Percentiles rank a stretch among this genome's conserved stretches.
These are phyloP conservation scores for Sarcodon sp. DNA, from an alignment of 768 basidiomycete genomes.

Conservation along the genomic window DNA sequence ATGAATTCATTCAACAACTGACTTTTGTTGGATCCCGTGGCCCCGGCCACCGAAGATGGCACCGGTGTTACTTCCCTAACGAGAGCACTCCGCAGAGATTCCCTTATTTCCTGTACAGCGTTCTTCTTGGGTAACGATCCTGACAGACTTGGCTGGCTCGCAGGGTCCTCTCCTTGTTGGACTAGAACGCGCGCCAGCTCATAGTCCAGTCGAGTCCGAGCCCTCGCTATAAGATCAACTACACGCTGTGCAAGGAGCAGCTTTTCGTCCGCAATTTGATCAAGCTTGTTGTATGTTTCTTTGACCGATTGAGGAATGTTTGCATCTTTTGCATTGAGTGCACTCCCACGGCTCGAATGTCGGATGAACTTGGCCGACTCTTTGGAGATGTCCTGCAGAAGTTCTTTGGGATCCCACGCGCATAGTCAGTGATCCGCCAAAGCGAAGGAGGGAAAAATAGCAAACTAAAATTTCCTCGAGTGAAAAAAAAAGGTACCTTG, in stretches of 20 bases:
- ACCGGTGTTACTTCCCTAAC: slow-evolving; percentile 9
- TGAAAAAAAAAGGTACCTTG: slow-evolving; percentile 19
- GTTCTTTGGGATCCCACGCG: slow-evolving; percentile 14
- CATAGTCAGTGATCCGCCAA: not conserved
- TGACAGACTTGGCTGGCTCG: slow-evolving; percentile 14
- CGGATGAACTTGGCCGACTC: slow-evolving; percentile 31
- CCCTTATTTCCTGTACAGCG: slow-evolving; percentile 26
- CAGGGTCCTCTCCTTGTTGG: slow-evolving; percentile 30
- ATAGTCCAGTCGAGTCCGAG: slow-evolving; percentile 32
- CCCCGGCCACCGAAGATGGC: slow-evolving; percentile 3
- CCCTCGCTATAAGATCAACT: slow-evolving; percentile 28
- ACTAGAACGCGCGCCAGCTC: slow-evolving; percentile 30
- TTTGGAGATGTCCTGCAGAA: slow-evolving; percentile 30
- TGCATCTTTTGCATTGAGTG: slow-evolving; percentile 18
- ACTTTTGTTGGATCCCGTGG: slow-evolving; percentile 6
- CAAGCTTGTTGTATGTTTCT: slow-evolving; percentile 16
- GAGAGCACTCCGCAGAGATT: slow-evolving; percentile 23
- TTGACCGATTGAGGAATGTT: slow-evolving; percentile 22
- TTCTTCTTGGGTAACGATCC: slow-evolving; percentile 17
- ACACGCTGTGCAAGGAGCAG: slow-evolving; percentile 28
- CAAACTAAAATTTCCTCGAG: not conserved
- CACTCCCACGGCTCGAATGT: slow-evolving; percentile 20
- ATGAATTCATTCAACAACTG: not conserved
- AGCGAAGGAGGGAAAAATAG: not conserved
- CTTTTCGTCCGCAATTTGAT: slow-evolving; percentile 28